Base-by-base conservation (phyloP, 2,329 filamentous ascomycete genomes). In the Trichophyton mentagrophytes region DNA sequence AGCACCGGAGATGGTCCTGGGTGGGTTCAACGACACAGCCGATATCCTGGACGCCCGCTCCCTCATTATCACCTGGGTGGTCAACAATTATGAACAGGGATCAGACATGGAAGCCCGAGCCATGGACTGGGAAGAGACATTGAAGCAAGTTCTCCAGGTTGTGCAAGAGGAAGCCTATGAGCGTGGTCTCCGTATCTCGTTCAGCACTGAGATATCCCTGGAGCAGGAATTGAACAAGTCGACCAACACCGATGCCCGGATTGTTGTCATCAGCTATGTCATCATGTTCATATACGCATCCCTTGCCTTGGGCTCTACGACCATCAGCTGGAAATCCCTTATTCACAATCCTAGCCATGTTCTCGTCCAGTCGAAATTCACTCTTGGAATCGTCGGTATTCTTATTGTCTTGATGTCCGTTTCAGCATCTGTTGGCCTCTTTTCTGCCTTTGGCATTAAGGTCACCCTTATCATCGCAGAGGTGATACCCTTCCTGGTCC, bases 231-330 rank as follows among this genome's bases (percentile, higher is more conserved):
- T 99, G 61, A 99, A 96, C 78, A 96, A 97, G 76, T 95, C 90
- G 42, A 96, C 90, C 57, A 99, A 99, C 73, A 97, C 93, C 0
- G 93, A 99, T 73, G 95, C 92, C 51, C 96, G 92, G 73, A 99
- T 99, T 68, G 85, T 99, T 25, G 84, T 92, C 60, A 87, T 99
- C 74, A 97, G 92, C 79, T 99, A 99, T 75, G 81, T 97, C 65
- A 89, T 96, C 77, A 99, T 99, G 93, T 99, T 99, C 74, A 76
- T 99, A 64, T 99, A 99, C 70, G 93, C 91, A 3, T 97, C 92
- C 4, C 76, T 99, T 59, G 91, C 93, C 0, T 80, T 99, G 0
- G 93, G 93, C 0, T 96, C 91, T 1, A 93, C 89, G 0, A 90
- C 88, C 4, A 78, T 95, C 61, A 89, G 86, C 0, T 77, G 91